phyloP scores from a whole-genome alignment of 192 early-diverging fungal species.

The Dissophora ornata region DNA sequence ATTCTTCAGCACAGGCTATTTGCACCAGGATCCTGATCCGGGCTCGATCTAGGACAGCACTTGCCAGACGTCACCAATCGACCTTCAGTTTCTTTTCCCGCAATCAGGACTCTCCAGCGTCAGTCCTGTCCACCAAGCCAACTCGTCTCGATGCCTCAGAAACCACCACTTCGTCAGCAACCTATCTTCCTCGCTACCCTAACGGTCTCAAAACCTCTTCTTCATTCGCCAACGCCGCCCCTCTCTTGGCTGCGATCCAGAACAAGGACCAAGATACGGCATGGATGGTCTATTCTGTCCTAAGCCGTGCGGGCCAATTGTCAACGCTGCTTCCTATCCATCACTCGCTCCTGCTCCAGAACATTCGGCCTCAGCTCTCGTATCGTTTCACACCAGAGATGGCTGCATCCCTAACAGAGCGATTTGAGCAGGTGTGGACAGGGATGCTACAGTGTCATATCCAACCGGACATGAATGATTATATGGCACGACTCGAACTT shows the following conservation, averaged over 20 bases:
- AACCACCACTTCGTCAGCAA: not conserved
- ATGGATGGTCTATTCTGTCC: conserved; percentile 45
- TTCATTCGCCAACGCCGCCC: conserved; percentile 32
- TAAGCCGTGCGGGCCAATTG: conserved; percentile 29
- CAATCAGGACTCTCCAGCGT: conserved; percentile 8
- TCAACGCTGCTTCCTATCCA: conserved; percentile 32
- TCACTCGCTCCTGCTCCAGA: conserved; percentile 35
- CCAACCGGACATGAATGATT: conserved; percentile 48
- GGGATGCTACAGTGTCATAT: conserved; percentile 31
- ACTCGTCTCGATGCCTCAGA: not conserved
- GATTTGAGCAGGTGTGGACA: conserved; percentile 39
- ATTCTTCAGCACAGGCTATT: conserved; percentile 15
- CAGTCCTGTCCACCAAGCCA: not conserved
- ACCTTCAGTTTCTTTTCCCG: conserved; percentile 51
- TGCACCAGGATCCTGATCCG: conserved; percentile 20
- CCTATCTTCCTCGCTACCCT: conserved; percentile 3
- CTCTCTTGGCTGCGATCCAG: conserved; percentile 37
- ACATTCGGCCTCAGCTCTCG: conserved; percentile 23
- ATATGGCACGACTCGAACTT: conserved; percentile 40
- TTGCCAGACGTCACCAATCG: conserved; percentile 30
- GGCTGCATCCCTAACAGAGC: conserved; percentile 7
- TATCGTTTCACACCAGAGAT: conserved; percentile 15
- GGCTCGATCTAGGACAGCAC: conserved; percentile 14
- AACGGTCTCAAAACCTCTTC: conserved; percentile 33
- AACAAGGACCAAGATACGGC: conserved; percentile 50